These are phyloP conservation scores for Podaxis pistillaris DNA, from an alignment of 768 basidiomycete species.

Conservation along the genomic window DNA sequence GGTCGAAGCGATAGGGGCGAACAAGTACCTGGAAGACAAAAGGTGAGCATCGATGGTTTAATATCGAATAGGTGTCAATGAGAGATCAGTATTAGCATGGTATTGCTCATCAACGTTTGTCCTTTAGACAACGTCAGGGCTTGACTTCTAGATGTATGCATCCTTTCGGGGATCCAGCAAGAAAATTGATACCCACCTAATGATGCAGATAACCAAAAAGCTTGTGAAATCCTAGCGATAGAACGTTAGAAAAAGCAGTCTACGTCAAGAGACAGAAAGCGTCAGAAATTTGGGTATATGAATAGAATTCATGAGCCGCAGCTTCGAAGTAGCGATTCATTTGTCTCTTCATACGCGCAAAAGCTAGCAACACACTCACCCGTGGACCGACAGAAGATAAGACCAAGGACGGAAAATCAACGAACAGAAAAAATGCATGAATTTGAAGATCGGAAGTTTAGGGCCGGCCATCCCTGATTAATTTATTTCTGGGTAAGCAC, in stretches of 20 bases:
- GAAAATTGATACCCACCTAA: slow-evolving; percentile 27
- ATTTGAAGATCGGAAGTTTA: slow-evolving; percentile 25
- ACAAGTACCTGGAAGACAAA: slow-evolving; percentile 9
- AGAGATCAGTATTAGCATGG: slow-evolving; percentile 88
- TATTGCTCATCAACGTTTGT: slow-evolving; percentile 65
- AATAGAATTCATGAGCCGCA: slow-evolving; percentile 61
- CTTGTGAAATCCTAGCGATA: slow-evolving; percentile 15
- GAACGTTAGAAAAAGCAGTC: slow-evolving; percentile 3
- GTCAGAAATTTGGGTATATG: slow-evolving; percentile 95
- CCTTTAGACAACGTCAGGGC: slow-evolving; percentile 79
- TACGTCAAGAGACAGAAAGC: slow-evolving; percentile 23
- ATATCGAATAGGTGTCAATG: background rate
- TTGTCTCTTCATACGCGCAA: slow-evolving; percentile 56
- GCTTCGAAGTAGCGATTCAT: slow-evolving; percentile 92
- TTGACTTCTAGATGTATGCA: slow-evolving; percentile 87
- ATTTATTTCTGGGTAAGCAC: background rate
- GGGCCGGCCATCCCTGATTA: slow-evolving; percentile 29
- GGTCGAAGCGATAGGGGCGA: background rate
- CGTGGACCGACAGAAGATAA: slow-evolving; percentile 19
- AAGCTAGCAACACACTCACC: slow-evolving; percentile 27
- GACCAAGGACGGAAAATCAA: slow-evolving; percentile 15
- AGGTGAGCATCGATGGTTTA: background rate
- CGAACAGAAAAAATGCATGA: slow-evolving; percentile 19
- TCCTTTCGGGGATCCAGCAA: slow-evolving; percentile 37
- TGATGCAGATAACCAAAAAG: slow-evolving; percentile 9